Base-by-base conservation (phyloP, 163 green algal genomes). In the Botryococcus braunii region DNA sequence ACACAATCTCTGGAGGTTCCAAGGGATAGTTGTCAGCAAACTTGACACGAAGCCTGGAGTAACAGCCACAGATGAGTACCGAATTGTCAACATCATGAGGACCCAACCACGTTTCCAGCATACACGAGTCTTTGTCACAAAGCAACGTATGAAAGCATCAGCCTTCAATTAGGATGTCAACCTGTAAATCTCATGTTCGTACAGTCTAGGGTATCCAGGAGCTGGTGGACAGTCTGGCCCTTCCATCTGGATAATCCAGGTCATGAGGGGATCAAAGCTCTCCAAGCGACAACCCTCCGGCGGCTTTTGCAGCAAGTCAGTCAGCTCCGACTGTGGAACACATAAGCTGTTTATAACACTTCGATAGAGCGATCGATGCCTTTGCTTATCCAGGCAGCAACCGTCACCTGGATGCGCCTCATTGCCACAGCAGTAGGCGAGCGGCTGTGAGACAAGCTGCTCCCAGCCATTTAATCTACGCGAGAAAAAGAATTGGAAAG, bases 21-120 rank as follows among this genome's bases (percentile, higher is more conserved):
- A 96, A 73, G 0, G 87, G 89, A 66, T 95, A 95, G 13, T 75
- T 65, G 29, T 89, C 81, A 27, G 59, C 71, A 62, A 93, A 92
- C 23, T 74, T 74, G 25, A 93, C 68, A 4, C 57, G 69, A 29
- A 93, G 62, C 25, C 77, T 82, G 75, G 77, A 86, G 1, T 48
- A 31, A 1, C 40, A 31, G 17, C 3, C 35, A 52, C 46, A 27
- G 46, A 13, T 55, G 46, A 55, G 46, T 27, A 21, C 46, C 21
- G 46, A 13, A 55, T 27, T 55, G 17, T 27, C 17, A 55, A 55
- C 21, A 21, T 13, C 46, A 21, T 13, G 13, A 13, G 13, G 46
- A 13, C 21, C 46, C 13, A 55, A 27, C 17, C 17, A 27, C 46
- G 21, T 55, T 55, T 55, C 46, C 17, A 49, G 21, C 59, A 52